Conservation (phyloP, 768 basidiomycete genomes). For the Macrolepiota dolichaula region DNA sequence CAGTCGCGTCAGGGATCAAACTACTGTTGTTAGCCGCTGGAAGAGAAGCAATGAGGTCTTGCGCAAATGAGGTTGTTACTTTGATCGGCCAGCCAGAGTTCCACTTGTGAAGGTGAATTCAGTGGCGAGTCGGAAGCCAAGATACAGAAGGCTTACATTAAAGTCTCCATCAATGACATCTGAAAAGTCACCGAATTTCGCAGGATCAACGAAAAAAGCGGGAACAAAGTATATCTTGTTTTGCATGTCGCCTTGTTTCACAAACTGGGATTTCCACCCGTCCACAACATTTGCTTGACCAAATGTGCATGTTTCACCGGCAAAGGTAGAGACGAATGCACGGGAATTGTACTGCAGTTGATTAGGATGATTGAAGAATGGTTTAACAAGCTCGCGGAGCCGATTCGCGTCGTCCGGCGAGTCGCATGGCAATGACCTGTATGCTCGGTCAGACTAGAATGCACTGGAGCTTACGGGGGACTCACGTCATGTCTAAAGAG, state of each 20-base stretch:
- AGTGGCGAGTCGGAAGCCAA: not conserved
- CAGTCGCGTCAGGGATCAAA: not conserved
- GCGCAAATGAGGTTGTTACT: slow-evolving; percentile 41
- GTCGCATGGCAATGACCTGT: slow-evolving; percentile 53
- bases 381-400: slow-evolving; percentile 52
- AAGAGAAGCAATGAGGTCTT: slow-evolving; percentile 22
- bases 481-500: slow-evolving; percentile 76
- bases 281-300: slow-evolving; percentile 47
- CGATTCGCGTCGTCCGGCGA: slow-evolving; percentile 42
- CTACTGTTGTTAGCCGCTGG: not conserved
- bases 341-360: slow-evolving; percentile 44
- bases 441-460: not conserved
- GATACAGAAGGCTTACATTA: slow-evolving; percentile 38
- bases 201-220: slow-evolving; percentile 62
- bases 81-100: slow-evolving; percentile 78
- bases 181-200: slow-evolving; percentile 40
- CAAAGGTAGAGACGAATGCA: slow-evolving; percentile 67
- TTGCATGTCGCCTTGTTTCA: slow-evolving; percentile 39
- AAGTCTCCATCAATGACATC: slow-evolving; percentile 57
- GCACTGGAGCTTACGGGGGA: slow-evolving; percentile 12
- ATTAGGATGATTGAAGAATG: slow-evolving; percentile 53
- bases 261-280: slow-evolving; percentile 59
- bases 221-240: slow-evolving; percentile 63
- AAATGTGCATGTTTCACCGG: slow-evolving; percentile 67
- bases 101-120: slow-evolving; percentile 44